phyloP scores from a whole-genome alignment of 2,329 filamentous ascomycete species.

The Teratosphaeriaceae sp. region DNA sequence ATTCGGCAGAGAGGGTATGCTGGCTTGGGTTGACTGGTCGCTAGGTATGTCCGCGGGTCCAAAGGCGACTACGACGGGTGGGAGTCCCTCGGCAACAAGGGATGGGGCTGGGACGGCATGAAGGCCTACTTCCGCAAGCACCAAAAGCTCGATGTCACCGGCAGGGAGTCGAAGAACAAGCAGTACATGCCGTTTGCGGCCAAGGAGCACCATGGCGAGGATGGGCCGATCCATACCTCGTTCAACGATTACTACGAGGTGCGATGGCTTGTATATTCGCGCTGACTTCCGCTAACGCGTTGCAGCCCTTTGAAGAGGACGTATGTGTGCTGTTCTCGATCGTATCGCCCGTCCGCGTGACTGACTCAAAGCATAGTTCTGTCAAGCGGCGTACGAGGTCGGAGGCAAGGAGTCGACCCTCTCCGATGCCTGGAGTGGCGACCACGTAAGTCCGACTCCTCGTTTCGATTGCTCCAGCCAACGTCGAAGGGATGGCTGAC shows the following conservation, averaged over 20 bases:
- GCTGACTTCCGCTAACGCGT: background rate
- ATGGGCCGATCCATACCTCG: slow-evolving; percentile 29
- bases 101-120: slow-evolving; percentile 42
- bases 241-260: slow-evolving; percentile 28
- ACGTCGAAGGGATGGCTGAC: too few relatives aligned
- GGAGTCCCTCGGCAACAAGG: slow-evolving; percentile 14
- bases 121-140: slow-evolving; percentile 40
- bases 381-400: slow-evolving; percentile 27
- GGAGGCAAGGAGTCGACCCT: slow-evolving; percentile 31
- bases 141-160: slow-evolving; percentile 29
- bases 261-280: background rate
- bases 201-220: slow-evolving; percentile 27
- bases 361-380: slow-evolving; percentile 13
- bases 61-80: slow-evolving; percentile 36
- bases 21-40: too few relatives aligned
- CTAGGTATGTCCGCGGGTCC: slow-evolving; percentile 31
- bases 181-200: slow-evolving; percentile 25
- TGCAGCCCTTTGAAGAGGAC: slow-evolving; percentile 29
- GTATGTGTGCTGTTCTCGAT: too few relatives aligned
- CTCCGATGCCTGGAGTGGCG: slow-evolving; percentile 29
- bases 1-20: too few relatives aligned
- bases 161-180: slow-evolving; percentile 11
- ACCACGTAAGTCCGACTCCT: slow-evolving; percentile 15
- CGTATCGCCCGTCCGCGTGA: slow-evolving; percentile 15
- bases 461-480: too few relatives aligned